Percentiles rank a stretch among this genome's conserved stretches.
Conservation (phyloP, 768 basidiomycete genomes). For the Boletellus emodensis region DNA sequence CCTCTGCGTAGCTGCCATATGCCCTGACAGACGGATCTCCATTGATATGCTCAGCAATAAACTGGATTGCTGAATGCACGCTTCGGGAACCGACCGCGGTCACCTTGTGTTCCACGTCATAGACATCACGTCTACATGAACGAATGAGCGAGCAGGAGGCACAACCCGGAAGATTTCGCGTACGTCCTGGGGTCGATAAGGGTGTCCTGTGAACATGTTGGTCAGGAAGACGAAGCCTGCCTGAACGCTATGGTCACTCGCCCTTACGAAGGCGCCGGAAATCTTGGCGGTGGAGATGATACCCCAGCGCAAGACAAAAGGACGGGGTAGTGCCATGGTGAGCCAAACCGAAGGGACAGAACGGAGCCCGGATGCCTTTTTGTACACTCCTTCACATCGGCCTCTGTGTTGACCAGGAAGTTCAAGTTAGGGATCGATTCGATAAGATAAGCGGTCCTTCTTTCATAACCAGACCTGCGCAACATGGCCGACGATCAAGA, state of each 20-base stretch:
- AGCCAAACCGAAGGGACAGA: neutral
- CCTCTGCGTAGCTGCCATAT: slow-evolving; percentile 70
- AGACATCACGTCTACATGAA: slow-evolving; percentile 51
- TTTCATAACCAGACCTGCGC: neutral
- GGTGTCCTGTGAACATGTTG: slow-evolving; percentile 51
- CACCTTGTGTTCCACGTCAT: slow-evolving; percentile 65
- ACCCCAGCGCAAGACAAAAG: slow-evolving; percentile 68
- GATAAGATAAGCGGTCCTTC: slow-evolving; percentile 9
- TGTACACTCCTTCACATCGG: neutral
- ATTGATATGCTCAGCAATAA: slow-evolving; percentile 51
- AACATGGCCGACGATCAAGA: slow-evolving; percentile 1
- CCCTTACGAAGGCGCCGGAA: slow-evolving; percentile 64
- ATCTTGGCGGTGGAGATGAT: slow-evolving; percentile 83
- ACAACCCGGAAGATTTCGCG: slow-evolving; percentile 19
- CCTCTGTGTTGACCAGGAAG: neutral
- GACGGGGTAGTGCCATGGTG: slow-evolving; percentile 25
- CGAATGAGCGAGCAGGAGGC: neutral
- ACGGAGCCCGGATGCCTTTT: neutral
- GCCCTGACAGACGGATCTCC: slow-evolving; percentile 56
- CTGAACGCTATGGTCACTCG: slow-evolving; percentile 24
- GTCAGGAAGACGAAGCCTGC: neutral
- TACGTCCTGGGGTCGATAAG: slow-evolving; percentile 73
- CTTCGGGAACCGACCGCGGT: slow-evolving; percentile 76
- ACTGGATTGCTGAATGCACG: slow-evolving; percentile 62
- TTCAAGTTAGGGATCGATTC: neutral